A percentile compares a stretch with the other conserved stretches of the same genome.
phyloP scores from a whole-genome alignment of 2,329 filamentous ascomycete species.

The Fusarium euwallaceae region DNA sequence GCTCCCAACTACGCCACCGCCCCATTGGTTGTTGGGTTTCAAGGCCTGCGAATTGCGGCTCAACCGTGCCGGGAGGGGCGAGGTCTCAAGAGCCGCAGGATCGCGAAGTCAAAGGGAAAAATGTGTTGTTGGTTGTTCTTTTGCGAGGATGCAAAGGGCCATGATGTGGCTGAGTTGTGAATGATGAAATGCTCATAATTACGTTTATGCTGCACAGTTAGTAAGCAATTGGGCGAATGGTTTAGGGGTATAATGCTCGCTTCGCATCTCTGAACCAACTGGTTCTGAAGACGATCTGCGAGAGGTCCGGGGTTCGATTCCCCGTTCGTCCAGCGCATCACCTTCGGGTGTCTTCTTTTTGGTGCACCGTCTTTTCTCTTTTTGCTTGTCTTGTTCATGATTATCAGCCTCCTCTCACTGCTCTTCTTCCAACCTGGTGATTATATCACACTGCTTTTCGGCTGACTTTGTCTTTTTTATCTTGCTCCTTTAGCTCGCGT shows the following conservation, averaged over 20 bases:
- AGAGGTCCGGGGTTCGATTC: conserved; percentile 6
- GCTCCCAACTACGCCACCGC: conserved; percentile 5
- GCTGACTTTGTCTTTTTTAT: not conserved
- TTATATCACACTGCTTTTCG: not conserved
- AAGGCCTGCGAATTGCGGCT: not conserved
- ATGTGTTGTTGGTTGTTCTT: not conserved
- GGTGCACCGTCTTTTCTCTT: not conserved
- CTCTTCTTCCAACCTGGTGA: not conserved
- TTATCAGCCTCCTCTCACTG: not conserved
- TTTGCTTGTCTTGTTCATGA: not conserved
- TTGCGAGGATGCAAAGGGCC: not conserved
- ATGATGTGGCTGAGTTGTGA: not conserved
- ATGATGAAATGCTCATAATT: not conserved
- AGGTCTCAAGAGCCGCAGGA: not conserved
- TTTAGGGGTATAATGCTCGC: conserved; percentile 6
- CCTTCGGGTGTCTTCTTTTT: not conserved
- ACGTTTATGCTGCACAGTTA: not conserved
- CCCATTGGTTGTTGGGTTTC: not conserved
- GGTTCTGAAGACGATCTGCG: not conserved
- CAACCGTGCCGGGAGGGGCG: not conserved
- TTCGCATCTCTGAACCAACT: not conserved
- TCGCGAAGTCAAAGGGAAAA: not conserved
- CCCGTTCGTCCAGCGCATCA: not conserved
- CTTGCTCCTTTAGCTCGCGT: not conserved
- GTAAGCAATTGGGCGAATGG: not conserved